phyloP scores from a whole-genome alignment of 2,329 filamentous ascomycete genomes.

The Fusarium sp. region DNA sequence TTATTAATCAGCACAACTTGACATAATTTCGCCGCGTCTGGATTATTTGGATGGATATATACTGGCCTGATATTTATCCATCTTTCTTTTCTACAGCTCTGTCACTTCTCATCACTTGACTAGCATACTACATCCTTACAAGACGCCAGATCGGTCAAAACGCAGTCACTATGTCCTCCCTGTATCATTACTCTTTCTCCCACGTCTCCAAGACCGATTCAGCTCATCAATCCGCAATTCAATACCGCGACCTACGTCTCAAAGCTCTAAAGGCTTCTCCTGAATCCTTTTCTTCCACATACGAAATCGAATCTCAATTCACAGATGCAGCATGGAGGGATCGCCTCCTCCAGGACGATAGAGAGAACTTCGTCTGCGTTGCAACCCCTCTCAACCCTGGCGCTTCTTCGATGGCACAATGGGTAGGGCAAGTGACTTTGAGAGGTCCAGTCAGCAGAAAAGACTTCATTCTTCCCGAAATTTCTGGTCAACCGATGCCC shows the following conservation, averaged over 20 bases:
- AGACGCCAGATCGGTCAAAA: not conserved
- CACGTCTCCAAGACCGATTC: not conserved
- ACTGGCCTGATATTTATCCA: accelerated
- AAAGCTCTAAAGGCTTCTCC: accelerated
- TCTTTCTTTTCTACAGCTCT: not conserved
- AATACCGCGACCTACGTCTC: not conserved
- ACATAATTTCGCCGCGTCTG: not conserved
- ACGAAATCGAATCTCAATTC: not conserved
- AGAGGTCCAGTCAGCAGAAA: not conserved
- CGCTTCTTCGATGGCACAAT: accelerated
- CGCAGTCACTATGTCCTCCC: accelerated
- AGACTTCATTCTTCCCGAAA: accelerated
- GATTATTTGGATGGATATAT: not conserved
- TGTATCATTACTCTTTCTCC: not conserved
- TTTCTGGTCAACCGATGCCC: accelerated
- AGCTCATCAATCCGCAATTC: not conserved
- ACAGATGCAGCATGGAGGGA: not conserved
- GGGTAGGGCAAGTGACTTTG: not conserved
- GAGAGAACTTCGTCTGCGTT: not conserved
- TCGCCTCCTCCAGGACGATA: not conserved
- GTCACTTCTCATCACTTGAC: not conserved
- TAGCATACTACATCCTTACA: no score
- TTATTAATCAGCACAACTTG: not conserved
- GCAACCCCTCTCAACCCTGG: not conserved
- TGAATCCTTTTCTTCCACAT: not conserved